Percentiles rank a stretch among this genome's conserved stretches.
Conservation (phyloP, 2,329 filamentous ascomycete genomes). For the Pestalotiopsis sp. region DNA sequence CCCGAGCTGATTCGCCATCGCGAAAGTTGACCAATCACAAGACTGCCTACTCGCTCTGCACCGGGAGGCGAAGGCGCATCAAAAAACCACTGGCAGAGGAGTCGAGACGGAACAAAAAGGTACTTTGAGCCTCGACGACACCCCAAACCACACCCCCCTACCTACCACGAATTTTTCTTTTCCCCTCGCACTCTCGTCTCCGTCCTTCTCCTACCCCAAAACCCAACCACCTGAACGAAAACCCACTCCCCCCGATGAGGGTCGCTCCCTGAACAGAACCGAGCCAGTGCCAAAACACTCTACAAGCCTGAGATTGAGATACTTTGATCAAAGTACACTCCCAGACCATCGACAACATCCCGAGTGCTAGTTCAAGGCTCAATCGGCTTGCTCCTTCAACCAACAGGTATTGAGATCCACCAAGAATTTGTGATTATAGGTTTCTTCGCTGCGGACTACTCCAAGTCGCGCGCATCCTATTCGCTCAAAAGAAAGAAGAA, state of each 20-base stretch:
- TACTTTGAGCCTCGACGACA: constrained; percentile 2
- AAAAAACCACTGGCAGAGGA: background rate
- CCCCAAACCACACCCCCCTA: background rate
- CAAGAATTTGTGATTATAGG: background rate
- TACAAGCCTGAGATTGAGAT: constrained; percentile 43
- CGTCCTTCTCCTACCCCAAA: background rate
- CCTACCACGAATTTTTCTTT: constrained; percentile 3
- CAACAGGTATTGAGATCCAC: constrained; percentile 15
- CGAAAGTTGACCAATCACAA: no score
- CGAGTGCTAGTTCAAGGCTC: constrained; percentile 20
- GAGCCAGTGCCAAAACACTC: constrained; percentile 40
- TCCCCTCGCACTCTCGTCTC: background rate
- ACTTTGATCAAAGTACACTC: constrained; percentile 44
- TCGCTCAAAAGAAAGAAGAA: background rate
- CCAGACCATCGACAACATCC: constrained; percentile 18
- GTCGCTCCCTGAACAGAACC: constrained; percentile 5
- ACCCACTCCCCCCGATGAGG: constrained; percentile 8
- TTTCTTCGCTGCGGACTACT: background rate
- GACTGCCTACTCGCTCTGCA: no score
- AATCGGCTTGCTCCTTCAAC: constrained; percentile 19
- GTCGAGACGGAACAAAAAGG: background rate
- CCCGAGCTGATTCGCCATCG: background rate
- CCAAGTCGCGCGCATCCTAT: background rate
- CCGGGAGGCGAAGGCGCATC: background rate
- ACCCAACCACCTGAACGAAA: constrained; percentile 2